Evolutionary conservation across 768 basidiomycete species (phyloP).

Genomic region (Holtermannia corniformis): DNA sequence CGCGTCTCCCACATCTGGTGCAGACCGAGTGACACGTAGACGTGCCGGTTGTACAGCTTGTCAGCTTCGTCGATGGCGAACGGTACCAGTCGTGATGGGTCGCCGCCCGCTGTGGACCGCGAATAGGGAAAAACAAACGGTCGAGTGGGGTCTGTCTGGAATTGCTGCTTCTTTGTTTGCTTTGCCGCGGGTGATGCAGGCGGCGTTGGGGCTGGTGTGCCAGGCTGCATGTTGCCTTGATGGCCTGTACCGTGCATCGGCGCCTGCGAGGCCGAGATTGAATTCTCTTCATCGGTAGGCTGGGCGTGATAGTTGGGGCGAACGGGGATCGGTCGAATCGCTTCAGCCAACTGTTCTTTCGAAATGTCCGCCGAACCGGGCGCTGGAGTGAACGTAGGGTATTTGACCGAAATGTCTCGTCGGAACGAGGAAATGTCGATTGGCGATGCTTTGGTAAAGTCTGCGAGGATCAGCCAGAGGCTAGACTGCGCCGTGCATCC

Average conservation of each 20-base stretch:
- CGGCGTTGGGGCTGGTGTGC: constrained; percentile 84
- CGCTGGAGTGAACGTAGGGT: constrained; percentile 78
- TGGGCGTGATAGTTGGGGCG: constrained; percentile 84
- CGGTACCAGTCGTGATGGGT: constrained; percentile 66
- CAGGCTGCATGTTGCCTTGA: constrained; percentile 43
- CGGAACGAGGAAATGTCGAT: constrained; percentile 82
- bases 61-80: constrained; percentile 95
- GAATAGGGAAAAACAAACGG: constrained; percentile 97
- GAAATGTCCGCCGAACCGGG: constrained; percentile 12
- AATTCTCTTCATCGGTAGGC: constrained; percentile 7
- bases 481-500: not conserved
- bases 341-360: constrained; percentile 65
- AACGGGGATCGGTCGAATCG: constrained; percentile 83
- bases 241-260: not conserved
- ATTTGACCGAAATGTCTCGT: constrained; percentile 85
- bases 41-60: constrained; percentile 74
- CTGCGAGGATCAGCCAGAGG: constrained; percentile 38
- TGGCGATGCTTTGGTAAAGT: constrained; percentile 78
- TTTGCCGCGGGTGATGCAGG: constrained; percentile 54
- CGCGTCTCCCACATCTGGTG: constrained; percentile 92
- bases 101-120: constrained; percentile 46
- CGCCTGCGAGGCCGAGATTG: not conserved
- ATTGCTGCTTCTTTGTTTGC: constrained; percentile 88
- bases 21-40: constrained; percentile 78
- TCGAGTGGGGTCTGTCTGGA: constrained; percentile 87